Percentiles rank a stretch among this genome's conserved stretches.
These are phyloP conservation scores for Ailanthus altissimus DNA, from an alignment of 345 rosid species.

Conservation along the genomic window DNA sequence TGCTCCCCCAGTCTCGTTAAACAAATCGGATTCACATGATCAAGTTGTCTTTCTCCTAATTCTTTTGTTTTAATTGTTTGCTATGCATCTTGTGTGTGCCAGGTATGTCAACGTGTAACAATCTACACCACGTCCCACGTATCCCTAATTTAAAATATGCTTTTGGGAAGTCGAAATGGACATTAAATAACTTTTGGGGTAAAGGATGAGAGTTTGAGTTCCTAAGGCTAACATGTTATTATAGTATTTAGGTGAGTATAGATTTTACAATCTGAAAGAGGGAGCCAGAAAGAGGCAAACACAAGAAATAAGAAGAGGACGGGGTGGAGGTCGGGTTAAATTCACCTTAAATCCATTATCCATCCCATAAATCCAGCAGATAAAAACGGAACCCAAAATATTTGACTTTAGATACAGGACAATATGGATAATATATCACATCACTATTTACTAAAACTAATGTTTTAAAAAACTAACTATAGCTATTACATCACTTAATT, in stretches of 20 bases:
- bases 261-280: too few species aligned
- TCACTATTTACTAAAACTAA: too few species aligned
- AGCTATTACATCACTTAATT: background rate
- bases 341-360: conserved; percentile 6
- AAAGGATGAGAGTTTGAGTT: background rate
- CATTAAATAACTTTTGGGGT: background rate
- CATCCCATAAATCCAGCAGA: conserved; percentile 33
- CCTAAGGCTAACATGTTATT: background rate
- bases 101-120: background rate
- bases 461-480: background rate
- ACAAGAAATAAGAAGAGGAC: conserved; percentile 4
- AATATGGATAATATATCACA: background rate
- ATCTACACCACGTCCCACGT: background rate
- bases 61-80: background rate
- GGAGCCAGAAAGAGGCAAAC: conserved; percentile 1
- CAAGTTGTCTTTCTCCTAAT: background rate
- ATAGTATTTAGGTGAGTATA: background rate
- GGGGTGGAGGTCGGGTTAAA: too few species aligned
- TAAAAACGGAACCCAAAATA: conserved; percentile 13
- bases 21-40: conserved; percentile 12
- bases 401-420: conserved; percentile 10
- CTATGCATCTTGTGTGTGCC: background rate
- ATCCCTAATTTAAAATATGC: background rate
- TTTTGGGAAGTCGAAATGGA: background rate
- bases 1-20: background rate